Evolutionary conservation across 1,139 yeast genomes (phyloP).

Genomic region (Martiniozyma asiatica): DNA sequence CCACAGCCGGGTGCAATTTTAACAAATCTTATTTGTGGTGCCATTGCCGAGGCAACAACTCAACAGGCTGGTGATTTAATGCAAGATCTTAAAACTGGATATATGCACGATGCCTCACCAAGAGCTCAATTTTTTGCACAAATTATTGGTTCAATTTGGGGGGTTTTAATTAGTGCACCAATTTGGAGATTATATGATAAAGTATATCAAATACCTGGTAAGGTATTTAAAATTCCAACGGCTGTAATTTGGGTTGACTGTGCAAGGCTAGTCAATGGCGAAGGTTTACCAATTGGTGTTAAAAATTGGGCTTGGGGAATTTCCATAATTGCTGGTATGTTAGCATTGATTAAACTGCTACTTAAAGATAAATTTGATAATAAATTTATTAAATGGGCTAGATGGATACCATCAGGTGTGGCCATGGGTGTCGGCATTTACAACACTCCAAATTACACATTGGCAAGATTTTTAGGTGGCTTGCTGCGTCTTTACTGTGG

Average conservation of each 20-base stretch:
- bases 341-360: constrained; percentile 44
- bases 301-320: constrained; percentile 50
- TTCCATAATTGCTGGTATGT: constrained; percentile 55
- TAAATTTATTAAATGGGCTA: constrained; percentile 30
- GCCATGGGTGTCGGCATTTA: constrained; percentile 96
- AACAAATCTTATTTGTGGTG: constrained; percentile 86
- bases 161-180: constrained; percentile 63
- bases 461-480: constrained; percentile 90
- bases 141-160: constrained; percentile 74
- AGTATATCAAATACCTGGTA: constrained; percentile 77
- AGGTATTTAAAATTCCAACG: constrained; percentile 77
- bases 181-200: constrained; percentile 74
- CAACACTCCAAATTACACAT: constrained; percentile 84
- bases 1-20: constrained; percentile 59
- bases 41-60: constrained; percentile 96
- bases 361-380: constrained; percentile 28
- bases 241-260: constrained; percentile 97
- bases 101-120: constrained; percentile 83
- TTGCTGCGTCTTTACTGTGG: constrained; percentile 32
- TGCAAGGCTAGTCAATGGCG: constrained; percentile 83
- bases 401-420: constrained; percentile 80
- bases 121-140: constrained; percentile 87
- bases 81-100: constrained; percentile 96
- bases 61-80: constrained; percentile 97
- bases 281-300: constrained; percentile 77